Evolutionary conservation across 164 flowering plant genomes (phyloP).

Genomic region (Annona squamosa): DNA sequence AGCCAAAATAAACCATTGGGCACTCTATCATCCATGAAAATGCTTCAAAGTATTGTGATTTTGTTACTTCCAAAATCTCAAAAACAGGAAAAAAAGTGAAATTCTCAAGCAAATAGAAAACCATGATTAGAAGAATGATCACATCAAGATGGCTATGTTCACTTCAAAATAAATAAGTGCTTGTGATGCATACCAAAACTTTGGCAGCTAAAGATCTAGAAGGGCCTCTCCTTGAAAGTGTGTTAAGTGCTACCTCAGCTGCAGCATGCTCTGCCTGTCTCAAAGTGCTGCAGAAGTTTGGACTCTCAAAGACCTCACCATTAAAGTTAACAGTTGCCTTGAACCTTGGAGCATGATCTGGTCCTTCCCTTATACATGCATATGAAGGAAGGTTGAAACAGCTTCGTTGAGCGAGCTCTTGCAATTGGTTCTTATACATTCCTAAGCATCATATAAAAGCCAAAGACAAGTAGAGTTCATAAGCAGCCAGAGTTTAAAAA

Average conservation of each 20-base stretch:
- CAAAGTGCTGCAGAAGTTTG: slow-evolving; percentile 45
- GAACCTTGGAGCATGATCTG: slow-evolving; percentile 74
- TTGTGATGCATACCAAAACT: slow-evolving; percentile 34
- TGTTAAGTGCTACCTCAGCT: slow-evolving; percentile 49
- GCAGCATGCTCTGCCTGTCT: slow-evolving; percentile 69
- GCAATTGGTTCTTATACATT: slow-evolving; percentile 62
- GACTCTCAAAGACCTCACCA: slow-evolving; percentile 61
- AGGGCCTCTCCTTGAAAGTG: slow-evolving; percentile 48
- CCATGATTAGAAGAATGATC: too few species aligned
- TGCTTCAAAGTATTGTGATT: background rate
- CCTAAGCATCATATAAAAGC: slow-evolving; percentile 15
- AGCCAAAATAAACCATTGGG: background rate
- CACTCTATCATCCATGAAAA: background rate
- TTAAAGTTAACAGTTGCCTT: slow-evolving; percentile 59
- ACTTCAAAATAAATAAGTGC: background rate
- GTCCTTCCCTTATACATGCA: slow-evolving; percentile 60
- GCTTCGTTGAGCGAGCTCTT: slow-evolving; percentile 68
- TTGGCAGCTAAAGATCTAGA: slow-evolving; percentile 48
- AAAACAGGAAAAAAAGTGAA: too few species aligned
- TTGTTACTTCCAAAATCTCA: background rate
- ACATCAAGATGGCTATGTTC: background rate
- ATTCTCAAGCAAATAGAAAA: background rate
- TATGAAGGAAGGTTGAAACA: slow-evolving; percentile 63
- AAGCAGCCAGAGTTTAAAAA: background rate
- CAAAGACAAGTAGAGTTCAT: background rate